Conservation (phyloP, 805 yeast species). For the Pichia gijzeniarum region DNA sequence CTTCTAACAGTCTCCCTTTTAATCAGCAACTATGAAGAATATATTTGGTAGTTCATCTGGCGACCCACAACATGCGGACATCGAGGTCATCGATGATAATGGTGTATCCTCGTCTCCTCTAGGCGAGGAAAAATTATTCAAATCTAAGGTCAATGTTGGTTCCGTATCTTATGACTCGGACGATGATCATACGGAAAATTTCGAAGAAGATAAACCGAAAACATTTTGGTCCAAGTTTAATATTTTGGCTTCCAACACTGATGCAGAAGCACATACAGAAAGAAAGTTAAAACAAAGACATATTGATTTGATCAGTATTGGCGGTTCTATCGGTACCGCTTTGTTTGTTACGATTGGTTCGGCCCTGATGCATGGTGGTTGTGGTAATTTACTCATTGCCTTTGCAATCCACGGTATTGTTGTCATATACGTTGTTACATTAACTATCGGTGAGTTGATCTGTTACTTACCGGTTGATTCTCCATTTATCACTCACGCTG, state of each 20-base stretch:
- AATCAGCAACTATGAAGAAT: too few species aligned
- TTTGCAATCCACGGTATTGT: slow-evolving; percentile 59
- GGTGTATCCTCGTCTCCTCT: too few species aligned
- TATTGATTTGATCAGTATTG: slow-evolving; percentile 70
- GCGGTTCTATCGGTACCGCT: slow-evolving; percentile 81
- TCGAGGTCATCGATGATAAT: too few species aligned
- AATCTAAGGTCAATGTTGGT: not conserved
- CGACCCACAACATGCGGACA: too few species aligned
- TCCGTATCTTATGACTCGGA: not conserved
- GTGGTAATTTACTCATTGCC: slow-evolving; percentile 56
- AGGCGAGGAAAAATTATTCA: too few species aligned
- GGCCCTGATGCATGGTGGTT: slow-evolving; percentile 61
- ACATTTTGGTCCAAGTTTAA: slow-evolving; percentile 1
- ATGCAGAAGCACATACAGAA: slow-evolving; percentile 16
- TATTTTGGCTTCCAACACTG: not conserved
- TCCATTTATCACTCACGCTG: slow-evolving; percentile 69
- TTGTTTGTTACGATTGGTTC: slow-evolving; percentile 67
- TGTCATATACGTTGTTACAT: slow-evolving; percentile 60
- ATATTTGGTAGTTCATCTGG: too few species aligned
- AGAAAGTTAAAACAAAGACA: slow-evolving; percentile 61
- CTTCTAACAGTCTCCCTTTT: too few species aligned
- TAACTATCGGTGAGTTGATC: slow-evolving; percentile 73
- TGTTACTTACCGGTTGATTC: slow-evolving; percentile 70
- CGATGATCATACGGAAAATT: not conserved
- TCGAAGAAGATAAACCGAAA: not conserved